Base-by-base conservation (phyloP, 352 stramenopile genomes). In the Plasmopara halstedii region DNA sequence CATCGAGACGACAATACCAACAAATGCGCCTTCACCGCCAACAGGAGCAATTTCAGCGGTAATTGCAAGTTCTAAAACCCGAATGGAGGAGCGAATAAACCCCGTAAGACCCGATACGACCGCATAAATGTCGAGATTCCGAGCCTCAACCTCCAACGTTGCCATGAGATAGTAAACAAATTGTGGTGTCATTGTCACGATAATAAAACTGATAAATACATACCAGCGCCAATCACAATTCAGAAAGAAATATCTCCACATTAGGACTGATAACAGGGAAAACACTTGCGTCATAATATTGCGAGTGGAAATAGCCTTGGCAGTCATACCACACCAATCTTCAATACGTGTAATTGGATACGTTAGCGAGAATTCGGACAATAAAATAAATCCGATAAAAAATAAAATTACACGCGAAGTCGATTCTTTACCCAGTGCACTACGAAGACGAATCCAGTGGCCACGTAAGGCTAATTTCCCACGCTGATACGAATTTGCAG, bases 321-420 rank as follows among this genome's bases (percentile, higher is more conserved):
- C 29, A n/a, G 58, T 70, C 46, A 74, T 63, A 2, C 42, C 46
- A 18, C 50, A 69, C 67, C 67, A 78, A 39, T 66, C 46, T 33
- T 72, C 57, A 2, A 78, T 50, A 19, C 67, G 44, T 2, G 26
- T 53, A 4, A 59, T 64, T 18, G 67, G 57, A 32, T 78, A 78
- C 21, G 50, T 61, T 8, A 78, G 41, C 13, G 67, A 70, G 35
- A 78, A 78, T 34, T 78, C 67, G 17, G 42, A 65, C 39, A 78
- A 67, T 48, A 78, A 66, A 23, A 78, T 51, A 35, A 70, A 78
- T 14, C 64, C 45, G 26, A 70, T 61, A 15, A 78, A 51, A 42
- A 73, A 78, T 7, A 52, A 44, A 5, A 63, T 54, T 17, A 75
- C 52, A 4, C 53, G 46, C 14, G 64, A 73, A 14, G 64, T 75